Evolutionary conservation across 768 basidiomycete genomes (phyloP).

Genomic region (Trametes villosa): DNA sequence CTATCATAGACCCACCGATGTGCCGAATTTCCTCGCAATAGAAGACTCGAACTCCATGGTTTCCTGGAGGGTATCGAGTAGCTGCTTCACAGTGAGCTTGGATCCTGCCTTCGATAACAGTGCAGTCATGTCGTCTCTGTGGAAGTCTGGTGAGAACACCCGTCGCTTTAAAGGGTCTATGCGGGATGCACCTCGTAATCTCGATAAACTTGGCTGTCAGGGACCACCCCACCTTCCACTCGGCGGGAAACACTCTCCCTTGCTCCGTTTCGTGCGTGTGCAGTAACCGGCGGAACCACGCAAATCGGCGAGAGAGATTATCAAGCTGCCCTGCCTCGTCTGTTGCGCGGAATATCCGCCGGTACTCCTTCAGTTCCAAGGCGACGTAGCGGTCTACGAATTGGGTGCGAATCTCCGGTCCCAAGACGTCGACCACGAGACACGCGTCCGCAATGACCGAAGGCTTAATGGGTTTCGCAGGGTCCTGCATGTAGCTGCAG

Average conservation of each 20-base stretch:
- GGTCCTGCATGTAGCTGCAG: slow-evolving; percentile 80
- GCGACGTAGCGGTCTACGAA: slow-evolving; percentile 89
- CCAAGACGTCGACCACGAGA: slow-evolving; percentile 86
- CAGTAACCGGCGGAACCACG: slow-evolving; percentile 90
- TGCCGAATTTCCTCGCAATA: slow-evolving; percentile 82
- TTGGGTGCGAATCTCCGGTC: slow-evolving; percentile 77
- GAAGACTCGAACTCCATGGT: slow-evolving; percentile 87
- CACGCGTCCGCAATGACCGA: slow-evolving; percentile 80
- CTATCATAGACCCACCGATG: slow-evolving; percentile 52
- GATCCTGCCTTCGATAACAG: slow-evolving; percentile 80
- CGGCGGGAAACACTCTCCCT: slow-evolving; percentile 77
- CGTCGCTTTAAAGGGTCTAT: not conserved
- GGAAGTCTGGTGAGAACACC: not conserved
- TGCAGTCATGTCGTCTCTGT: slow-evolving; percentile 81
- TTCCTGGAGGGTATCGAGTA: slow-evolving; percentile 86
- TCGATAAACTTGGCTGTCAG: slow-evolving; percentile 87
- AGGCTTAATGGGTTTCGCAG: slow-evolving; percentile 62
- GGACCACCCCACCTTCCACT: slow-evolving; percentile 86
- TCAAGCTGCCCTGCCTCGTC: slow-evolving; percentile 98
- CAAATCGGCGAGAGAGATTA: slow-evolving; percentile 89
- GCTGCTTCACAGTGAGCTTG: slow-evolving; percentile 70
- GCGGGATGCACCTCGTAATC: slow-evolving; percentile 73
- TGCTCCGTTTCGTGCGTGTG: slow-evolving; percentile 88
- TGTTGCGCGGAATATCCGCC: slow-evolving; percentile 89
- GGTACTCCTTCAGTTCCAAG: slow-evolving; percentile 92